phyloP scores from a whole-genome alignment of 345 rosid genomes.

The Xanthoceras sorbifolium region DNA sequence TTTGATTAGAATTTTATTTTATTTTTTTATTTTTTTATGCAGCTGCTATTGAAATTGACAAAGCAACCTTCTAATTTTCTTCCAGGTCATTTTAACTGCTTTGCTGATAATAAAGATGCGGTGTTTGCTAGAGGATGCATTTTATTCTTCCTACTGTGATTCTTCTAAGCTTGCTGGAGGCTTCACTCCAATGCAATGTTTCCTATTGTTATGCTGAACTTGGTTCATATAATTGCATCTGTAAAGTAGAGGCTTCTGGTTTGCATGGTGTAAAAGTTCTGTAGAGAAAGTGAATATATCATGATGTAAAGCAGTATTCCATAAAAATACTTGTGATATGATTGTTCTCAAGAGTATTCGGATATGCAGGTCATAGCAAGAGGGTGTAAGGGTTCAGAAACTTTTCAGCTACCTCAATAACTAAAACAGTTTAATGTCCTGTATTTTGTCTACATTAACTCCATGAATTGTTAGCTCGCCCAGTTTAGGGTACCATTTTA shows the following conservation, averaged over 20 bases:
- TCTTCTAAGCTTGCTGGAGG: neutral
- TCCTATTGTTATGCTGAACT: neutral
- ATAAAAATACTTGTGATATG: neutral
- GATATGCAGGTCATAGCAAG: neutral
- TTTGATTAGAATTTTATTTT: constrained; percentile 1
- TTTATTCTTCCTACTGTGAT: neutral
- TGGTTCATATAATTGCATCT: neutral
- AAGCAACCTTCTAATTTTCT: neutral
- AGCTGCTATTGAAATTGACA: neutral
- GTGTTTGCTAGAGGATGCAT: neutral
- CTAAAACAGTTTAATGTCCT: neutral
- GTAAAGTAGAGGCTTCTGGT: neutral
- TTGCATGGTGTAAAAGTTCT: neutral
- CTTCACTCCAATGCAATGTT: neutral
- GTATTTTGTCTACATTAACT: neutral
- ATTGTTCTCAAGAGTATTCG: neutral
- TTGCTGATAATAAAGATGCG: neutral
- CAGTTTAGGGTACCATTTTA: neutral
- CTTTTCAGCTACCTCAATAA: neutral
- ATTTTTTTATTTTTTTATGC: too few relatives aligned
- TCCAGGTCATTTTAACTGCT: constrained; percentile 13
- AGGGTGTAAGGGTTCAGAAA: neutral
- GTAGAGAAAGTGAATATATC: neutral
- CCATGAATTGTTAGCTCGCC: neutral
- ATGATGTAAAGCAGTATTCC: constrained; percentile 7